Evolutionary conservation across 2,329 filamentous ascomycete species (phyloP).

Genomic region (Colletotrichum eleusines): DNA sequence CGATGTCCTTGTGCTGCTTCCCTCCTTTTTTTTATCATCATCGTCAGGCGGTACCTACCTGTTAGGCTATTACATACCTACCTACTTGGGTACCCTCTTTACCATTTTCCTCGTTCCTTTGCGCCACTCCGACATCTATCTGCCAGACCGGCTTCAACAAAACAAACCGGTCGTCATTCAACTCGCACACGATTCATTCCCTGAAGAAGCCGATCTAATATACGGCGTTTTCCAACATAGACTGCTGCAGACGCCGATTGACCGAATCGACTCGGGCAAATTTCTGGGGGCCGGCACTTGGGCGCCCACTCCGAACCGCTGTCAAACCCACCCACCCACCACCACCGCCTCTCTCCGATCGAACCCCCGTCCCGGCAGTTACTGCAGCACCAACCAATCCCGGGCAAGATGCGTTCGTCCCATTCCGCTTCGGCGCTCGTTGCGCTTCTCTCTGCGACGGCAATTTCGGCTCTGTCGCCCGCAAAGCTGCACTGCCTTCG

Average conservation of each 20-base stretch:
- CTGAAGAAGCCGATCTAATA: neutral
- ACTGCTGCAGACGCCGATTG: conserved; percentile 2
- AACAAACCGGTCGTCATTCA: neutral
- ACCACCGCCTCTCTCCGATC: conserved; percentile 16
- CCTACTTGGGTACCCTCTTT: neutral
- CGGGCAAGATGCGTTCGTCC: conserved; percentile 34
- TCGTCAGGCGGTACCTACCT: neutral
- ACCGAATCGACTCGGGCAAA: conserved; percentile 4
- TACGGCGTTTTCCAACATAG: neutral
- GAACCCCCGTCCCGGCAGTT: conserved; percentile 25
- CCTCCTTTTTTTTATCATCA: neutral
- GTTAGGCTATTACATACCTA: neutral
- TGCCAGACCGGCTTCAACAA: too few relatives aligned
- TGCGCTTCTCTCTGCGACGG: conserved; percentile 45
- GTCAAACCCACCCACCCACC: conserved; percentile 1
- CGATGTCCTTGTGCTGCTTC: neutral
- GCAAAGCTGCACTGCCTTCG: conserved; percentile 55
- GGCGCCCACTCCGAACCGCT: conserved; percentile 28
- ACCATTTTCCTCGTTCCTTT: neutral
- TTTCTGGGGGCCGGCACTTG: conserved; percentile 15
- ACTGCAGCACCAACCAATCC: conserved; percentile 1
- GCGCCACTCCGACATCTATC: too few relatives aligned
- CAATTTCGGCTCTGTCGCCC: conserved; percentile 48
- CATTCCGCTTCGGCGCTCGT: conserved; percentile 34
- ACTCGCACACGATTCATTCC: neutral